Conservation (phyloP, 2,329 filamentous ascomycete species). For the Hyphodiscus sp. region DNA sequence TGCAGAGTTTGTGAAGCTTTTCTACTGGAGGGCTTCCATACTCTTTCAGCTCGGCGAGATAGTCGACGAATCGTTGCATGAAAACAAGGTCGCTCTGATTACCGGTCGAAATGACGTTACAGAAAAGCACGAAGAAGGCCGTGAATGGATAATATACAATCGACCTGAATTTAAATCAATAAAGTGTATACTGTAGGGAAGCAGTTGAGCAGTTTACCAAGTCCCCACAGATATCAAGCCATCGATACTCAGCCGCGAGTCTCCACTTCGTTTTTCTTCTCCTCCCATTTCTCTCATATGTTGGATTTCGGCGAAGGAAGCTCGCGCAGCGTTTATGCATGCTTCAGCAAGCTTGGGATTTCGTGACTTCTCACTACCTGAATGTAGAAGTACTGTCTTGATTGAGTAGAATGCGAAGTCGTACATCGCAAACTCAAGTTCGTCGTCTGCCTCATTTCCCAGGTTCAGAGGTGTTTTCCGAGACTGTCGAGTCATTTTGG, state of each 20-base stretch:
- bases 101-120: conserved; percentile 7
- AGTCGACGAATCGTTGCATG: conserved; percentile 9
- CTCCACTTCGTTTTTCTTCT: not conserved
- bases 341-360: not conserved
- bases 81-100: conserved; percentile 1
- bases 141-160: conserved; percentile 16
- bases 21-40: conserved; percentile 4
- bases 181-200: not conserved
- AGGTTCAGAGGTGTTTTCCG: not conserved
- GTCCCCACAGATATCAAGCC: not conserved
- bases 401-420: not conserved
- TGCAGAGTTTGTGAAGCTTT: conserved; percentile 14
- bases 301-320: not conserved
- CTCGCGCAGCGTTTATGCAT: not conserved
- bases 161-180: conserved; percentile 3
- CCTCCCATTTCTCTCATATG: not conserved
- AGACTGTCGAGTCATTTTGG: not conserved
- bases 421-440: not conserved
- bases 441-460: not conserved
- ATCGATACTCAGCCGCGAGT: not conserved
- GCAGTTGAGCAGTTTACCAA: not conserved
- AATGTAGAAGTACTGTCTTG: not conserved
- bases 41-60: conserved; percentile 7
- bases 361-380: not conserved
- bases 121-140: conserved; percentile 14